These are phyloP conservation scores for Pseudogymnoascus sp. DNA, from an alignment of 2,329 filamentous ascomycete genomes.

Conservation along the genomic window DNA sequence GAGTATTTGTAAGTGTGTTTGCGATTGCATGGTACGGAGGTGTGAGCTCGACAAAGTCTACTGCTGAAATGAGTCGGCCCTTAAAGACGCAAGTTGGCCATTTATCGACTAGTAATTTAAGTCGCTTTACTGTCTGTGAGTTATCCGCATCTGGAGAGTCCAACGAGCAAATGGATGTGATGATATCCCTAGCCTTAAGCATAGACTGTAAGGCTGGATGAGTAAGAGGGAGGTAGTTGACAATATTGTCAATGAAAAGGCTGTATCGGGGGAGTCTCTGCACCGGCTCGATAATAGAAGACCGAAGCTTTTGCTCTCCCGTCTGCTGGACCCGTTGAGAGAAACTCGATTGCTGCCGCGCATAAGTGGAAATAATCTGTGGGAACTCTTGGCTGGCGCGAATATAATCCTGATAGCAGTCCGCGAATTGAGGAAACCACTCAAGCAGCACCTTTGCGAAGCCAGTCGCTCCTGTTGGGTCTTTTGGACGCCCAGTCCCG, in stretches of 20 bases:
- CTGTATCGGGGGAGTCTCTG: slow-evolving; percentile 92
- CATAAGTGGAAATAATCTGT: slow-evolving; percentile 66
- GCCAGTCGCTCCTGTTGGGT: slow-evolving; percentile 67
- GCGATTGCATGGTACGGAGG: slow-evolving; percentile 54
- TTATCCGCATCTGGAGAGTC: slow-evolving; percentile 66
- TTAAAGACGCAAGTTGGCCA: slow-evolving; percentile 66
- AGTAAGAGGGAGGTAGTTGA: slow-evolving; percentile 72
- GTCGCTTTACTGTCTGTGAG: slow-evolving; percentile 61
- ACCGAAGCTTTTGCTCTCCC: slow-evolving; percentile 84
- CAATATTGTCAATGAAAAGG: slow-evolving; percentile 91
- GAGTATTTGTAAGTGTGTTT: slow-evolving; percentile 29
- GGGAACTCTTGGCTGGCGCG: slow-evolving; percentile 81
- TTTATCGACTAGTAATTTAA: slow-evolving; percentile 66
- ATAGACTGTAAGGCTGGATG: slow-evolving; percentile 78
- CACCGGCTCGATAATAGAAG: slow-evolving; percentile 89
- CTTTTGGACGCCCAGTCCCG: slow-evolving; percentile 43
- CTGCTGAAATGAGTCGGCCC: slow-evolving; percentile 71
- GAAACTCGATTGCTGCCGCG: slow-evolving; percentile 75
- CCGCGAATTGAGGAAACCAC: slow-evolving; percentile 88
- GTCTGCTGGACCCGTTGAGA: slow-evolving; percentile 70
- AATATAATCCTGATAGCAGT: slow-evolving; percentile 90
- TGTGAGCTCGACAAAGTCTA: slow-evolving; percentile 68
- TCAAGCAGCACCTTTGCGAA: slow-evolving; percentile 77
- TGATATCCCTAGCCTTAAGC: slow-evolving; percentile 82
- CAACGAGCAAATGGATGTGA: slow-evolving; percentile 93